Base-by-base conservation (phyloP, 2,329 filamentous ascomycete species). In the Apiospora hydei region DNA sequence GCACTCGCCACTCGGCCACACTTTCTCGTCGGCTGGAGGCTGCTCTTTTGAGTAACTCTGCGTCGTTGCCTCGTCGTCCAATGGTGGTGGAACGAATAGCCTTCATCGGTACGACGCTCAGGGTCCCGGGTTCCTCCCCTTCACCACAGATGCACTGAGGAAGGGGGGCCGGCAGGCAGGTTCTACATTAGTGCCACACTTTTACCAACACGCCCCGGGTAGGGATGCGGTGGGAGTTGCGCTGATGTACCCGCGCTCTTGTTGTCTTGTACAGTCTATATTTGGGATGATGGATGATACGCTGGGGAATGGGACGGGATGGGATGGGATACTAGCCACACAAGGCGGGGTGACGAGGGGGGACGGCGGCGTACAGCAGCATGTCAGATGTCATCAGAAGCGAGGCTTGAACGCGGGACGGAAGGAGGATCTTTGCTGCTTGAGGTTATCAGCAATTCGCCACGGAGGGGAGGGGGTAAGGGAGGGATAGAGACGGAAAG, bases 141-240 rank as follows among this genome's bases (percentile, higher is more conserved):
- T 64, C 57, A 34, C 57, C 57, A 64, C 57, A 64, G 57, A 64
- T 64, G 30, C 30, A 38, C 11, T 11, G 16, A 21, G 8, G 47
- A 26, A n/a, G 53, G 30, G 57, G 53, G 47, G 21, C 6, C 30
- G 51, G 16, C 57, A 34, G 57, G 34, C 57, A 64, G 34, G n/a
- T 41, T 34, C 34, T 38, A 38, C 16, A 47, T 18, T 41, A n/a
- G 57, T 64, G 57, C 57, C 57, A 64, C 57, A 64, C 30, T 64
- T 64, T 41, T 64, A 64, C 57, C 57, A 64, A 41, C 57, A 64
- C 57, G 57, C 57, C 57, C 57, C 57, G 57, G 57, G 57, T 64
- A 64, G 34, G 18, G 57, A n/a, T 18, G 34, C 18, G 34, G 57
- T 41, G 8, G 57, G 57, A 64, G 57, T 41, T 41, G 34, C 8